Evolutionary conservation across 768 basidiomycete species (phyloP), one percentile per base, ranked within the genome.

Genomic region (Hygrocybe coccinea): DNA sequence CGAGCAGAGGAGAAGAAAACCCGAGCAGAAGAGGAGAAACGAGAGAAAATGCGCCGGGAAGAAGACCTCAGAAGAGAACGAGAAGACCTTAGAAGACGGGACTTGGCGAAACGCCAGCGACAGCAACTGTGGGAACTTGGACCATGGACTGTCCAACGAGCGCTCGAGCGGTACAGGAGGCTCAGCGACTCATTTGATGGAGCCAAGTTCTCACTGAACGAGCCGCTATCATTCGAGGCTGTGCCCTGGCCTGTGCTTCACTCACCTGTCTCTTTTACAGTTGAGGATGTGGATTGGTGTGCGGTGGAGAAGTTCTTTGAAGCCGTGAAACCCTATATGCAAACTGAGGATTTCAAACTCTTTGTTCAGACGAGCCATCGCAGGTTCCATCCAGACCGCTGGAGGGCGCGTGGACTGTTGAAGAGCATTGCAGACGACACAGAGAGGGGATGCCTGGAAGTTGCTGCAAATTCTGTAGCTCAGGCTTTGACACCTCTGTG

Each of bases 361-460:
- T 78, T 91, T 54, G 76, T 91, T 2, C 81, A 87, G 70, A 83
- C 82, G 63, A 86, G 84, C 61, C 80, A 89, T 62, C 77, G 81
- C 38, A 72, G 88, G 50, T 91, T 90, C 66, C 91, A 91, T 61
- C 87, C 88, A 1, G 89, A 91, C 67, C 73, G 86, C 57, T 93
- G 88, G 90, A 75, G 83, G 41, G 82, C 85, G 29, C 76, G 85
- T 39, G 80, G 80, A 25, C 69, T 91, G 35, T 74, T 87, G 64
- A 73, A 74, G 56, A 79, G 79, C 46, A 76, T 87, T 46, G 61
- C 66, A 21, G 83, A 87, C 56, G 83, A 83, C 47, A 70, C 76
- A 45, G 79, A 83, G 62, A 76, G 81, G 58, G 75, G 73, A 37
- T 83, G 76, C 60, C 68, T 86, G 60, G 86, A 85, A 67, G 85